Evolutionary conservation across 129 eudicot species (phyloP).

Genomic region (Calendula officinalis): DNA sequence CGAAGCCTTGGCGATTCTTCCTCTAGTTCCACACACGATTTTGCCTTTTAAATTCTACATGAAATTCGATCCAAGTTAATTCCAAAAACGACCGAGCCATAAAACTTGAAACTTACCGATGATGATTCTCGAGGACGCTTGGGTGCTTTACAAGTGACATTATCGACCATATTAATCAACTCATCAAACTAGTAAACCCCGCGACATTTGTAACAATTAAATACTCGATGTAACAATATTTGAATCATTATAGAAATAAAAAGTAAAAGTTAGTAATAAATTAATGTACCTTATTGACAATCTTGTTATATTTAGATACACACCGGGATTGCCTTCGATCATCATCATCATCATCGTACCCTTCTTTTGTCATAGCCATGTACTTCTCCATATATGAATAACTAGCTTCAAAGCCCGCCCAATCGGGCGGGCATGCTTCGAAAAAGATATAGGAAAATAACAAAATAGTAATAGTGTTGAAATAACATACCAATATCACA

Average conservation of each 20-base stretch:
- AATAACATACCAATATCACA: too few species aligned
- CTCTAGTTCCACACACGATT: constrained; percentile 5
- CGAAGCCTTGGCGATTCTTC: background rate
- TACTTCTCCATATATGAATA: constrained; percentile 11
- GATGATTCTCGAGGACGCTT: constrained; percentile 22
- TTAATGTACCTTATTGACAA: constrained; percentile 8
- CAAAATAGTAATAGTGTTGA: too few species aligned
- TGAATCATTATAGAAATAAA: background rate
- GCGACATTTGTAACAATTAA: background rate
- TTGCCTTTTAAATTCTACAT: constrained; percentile 25
- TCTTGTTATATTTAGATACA: constrained; percentile 30
- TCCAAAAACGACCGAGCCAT: background rate
- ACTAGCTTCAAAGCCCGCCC: background rate
- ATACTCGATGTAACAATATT: background rate
- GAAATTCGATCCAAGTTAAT: too few species aligned
- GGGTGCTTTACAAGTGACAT: constrained; percentile 19
- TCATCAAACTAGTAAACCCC: constrained; percentile 23
- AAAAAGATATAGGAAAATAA: too few species aligned
- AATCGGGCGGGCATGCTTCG: too few species aligned
- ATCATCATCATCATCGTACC: constrained; percentile 14
- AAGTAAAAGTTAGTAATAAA: background rate
- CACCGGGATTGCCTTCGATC: constrained; percentile 23
- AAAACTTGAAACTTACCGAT: constrained; percentile 18
- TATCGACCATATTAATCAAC: constrained; percentile 26
- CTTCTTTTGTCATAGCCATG: constrained; percentile 14